A percentile compares a stretch with the other conserved stretches of the same genome.
Evolutionary conservation across 495 filamentous ascomycete genomes (phyloP).

Genomic region (Xylaria castorea): DNA sequence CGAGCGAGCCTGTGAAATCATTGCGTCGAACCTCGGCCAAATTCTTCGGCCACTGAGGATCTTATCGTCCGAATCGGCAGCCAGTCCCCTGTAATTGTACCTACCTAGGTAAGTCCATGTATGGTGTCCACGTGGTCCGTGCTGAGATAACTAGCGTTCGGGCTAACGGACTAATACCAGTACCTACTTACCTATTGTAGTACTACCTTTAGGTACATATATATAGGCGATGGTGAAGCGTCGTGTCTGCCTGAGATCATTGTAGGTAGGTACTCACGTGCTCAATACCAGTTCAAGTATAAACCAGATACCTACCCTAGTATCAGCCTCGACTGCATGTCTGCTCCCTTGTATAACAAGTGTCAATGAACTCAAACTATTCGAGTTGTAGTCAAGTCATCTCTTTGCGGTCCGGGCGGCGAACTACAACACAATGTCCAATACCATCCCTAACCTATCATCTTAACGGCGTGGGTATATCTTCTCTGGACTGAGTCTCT

Average conservation of each 20-base stretch:
- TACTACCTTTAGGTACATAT: neutral
- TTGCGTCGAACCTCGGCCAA: constrained; percentile 27
- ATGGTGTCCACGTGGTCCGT: neutral
- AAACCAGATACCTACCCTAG: neutral
- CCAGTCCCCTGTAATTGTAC: neutral
- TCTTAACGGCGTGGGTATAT: neutral
- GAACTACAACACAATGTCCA: neutral
- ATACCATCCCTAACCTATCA: neutral
- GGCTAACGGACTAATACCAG: neutral
- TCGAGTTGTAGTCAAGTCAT: neutral
- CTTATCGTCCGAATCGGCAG: constrained; percentile 12
- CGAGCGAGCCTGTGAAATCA: constrained; percentile 26
- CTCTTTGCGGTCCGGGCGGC: neutral
- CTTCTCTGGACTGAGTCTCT: neutral
- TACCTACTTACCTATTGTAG: too few relatives aligned
- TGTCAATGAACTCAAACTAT: neutral
- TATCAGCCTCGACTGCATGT: neutral
- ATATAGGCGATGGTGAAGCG: neutral
- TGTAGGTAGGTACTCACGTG: neutral
- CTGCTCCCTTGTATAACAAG: neutral
- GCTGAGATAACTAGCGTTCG: neutral
- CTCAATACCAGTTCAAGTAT: neutral
- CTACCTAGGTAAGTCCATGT: neutral
- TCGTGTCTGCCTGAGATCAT: neutral
- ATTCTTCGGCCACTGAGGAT: neutral